Percentiles rank a stretch among this genome's conserved stretches.
These are phyloP conservation scores for Cutaneotrichosporon sp. DNA, from an alignment of 1,284 basidiomycete species.

Conservation along the genomic window DNA sequence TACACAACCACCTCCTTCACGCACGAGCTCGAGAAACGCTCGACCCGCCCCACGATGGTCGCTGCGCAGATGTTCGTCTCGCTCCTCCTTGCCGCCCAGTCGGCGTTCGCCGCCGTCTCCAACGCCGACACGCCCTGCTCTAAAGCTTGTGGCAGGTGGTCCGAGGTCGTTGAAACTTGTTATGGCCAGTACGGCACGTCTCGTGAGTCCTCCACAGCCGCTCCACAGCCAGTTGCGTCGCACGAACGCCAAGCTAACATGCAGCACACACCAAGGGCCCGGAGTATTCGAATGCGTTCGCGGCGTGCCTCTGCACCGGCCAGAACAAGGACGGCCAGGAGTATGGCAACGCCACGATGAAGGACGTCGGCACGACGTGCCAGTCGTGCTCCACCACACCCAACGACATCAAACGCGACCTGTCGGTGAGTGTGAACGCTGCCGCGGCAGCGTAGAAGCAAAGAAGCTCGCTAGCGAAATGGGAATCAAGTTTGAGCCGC, in stretches of 20 bases:
- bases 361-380: constrained; percentile 25
- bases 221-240: no score
- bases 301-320: constrained; percentile 34
- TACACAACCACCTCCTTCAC: no score
- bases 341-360: constrained; percentile 24
- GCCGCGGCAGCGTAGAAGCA: no score
- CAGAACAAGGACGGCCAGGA: constrained; percentile 10
- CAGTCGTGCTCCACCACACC: constrained; percentile 33
- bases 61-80: neutral
- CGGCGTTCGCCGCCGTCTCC: neutral
- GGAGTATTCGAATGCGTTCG: constrained; percentile 31
- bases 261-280: constrained; percentile 22
- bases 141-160: constrained; percentile 13
- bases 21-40: no score
- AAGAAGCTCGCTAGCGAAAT: neutral
- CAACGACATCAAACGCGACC: constrained; percentile 23
- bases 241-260: neutral
- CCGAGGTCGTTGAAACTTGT: constrained; percentile 8
- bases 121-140: constrained; percentile 1
- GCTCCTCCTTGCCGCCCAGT: neutral
- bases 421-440: constrained; percentile 26
- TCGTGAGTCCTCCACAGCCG: constrained; percentile 7
- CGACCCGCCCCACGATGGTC: no score
- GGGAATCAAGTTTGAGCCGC: no score
- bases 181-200: constrained; percentile 6